Evolutionary conservation across 2,329 filamentous ascomycete genomes (phyloP).

Genomic region (Gyromitra esculenta): DNA sequence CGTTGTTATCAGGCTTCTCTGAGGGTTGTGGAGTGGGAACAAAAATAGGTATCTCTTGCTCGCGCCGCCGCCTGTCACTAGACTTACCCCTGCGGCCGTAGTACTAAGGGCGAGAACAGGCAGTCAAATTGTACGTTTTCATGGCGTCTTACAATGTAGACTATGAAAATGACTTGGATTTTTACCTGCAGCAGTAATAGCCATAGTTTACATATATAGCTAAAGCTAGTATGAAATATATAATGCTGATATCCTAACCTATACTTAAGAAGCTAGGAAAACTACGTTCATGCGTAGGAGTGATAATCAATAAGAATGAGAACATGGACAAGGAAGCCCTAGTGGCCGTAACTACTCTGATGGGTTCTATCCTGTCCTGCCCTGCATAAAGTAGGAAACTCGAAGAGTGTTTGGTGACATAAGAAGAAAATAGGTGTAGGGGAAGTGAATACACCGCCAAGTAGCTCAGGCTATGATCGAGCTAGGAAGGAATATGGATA

Average conservation of each 20-base stretch:
- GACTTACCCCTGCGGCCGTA: no score
- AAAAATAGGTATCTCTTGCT: no score
- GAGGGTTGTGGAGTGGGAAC: no score
- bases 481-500: constrained; percentile 29
- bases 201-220: background rate
- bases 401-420: constrained; percentile 7
- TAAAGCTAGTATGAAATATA: constrained; percentile 1
- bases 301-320: constrained; percentile 29
- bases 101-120: background rate
- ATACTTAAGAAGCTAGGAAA: constrained; percentile 11
- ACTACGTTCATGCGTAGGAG: constrained; percentile 6
- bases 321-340: constrained; percentile 13
- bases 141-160: background rate
- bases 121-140: background rate
- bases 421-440: background rate
- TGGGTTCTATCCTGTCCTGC: background rate
- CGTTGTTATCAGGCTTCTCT: no score
- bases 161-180: background rate
- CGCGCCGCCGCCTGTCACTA: no score
- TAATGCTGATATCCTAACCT: constrained; percentile 24
- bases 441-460: constrained; percentile 4
- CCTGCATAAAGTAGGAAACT: constrained; percentile 10
- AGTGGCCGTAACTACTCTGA: constrained; percentile 10
- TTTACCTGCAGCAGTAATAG: background rate
- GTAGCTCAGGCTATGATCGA: constrained; percentile 23